Percentiles rank a stretch among this genome's conserved stretches.
Conservation (phyloP, 148 eudicot species). For the Talinum fruticosum region DNA sequence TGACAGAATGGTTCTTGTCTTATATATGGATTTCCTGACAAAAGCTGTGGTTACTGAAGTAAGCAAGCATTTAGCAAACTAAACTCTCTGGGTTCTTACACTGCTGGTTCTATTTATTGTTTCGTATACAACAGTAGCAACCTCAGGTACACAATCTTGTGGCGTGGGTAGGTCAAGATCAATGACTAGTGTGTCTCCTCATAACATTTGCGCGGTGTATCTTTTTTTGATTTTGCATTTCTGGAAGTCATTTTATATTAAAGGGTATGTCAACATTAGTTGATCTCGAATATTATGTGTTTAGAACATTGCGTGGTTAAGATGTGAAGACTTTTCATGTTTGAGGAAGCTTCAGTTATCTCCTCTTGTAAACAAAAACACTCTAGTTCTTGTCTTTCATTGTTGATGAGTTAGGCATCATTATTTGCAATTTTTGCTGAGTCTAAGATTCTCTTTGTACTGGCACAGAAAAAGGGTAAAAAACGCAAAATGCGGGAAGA, state of each 20-base stretch:
- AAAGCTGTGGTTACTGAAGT: neutral
- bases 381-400: neutral
- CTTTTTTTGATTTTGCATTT: too few relatives aligned
- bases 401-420: too few relatives aligned
- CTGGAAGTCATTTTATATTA: too few relatives aligned
- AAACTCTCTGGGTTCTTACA: neutral
- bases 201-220: too few relatives aligned
- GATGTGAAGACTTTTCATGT: too few relatives aligned
- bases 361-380: too few relatives aligned
- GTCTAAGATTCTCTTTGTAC: neutral
- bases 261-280: too few relatives aligned
- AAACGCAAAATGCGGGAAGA: constrained; percentile 86
- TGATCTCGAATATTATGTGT: too few relatives aligned
- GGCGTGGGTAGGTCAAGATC: neutral
- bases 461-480: constrained; percentile 75
- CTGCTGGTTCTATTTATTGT: neutral
- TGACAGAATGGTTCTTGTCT: neutral
- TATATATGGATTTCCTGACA: neutral
- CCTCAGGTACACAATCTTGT: neutral
- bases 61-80: neutral
- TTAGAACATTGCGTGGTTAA: too few relatives aligned
- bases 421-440: neutral
- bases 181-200: too few relatives aligned
- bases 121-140: neutral
- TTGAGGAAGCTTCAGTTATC: too few relatives aligned